These are phyloP conservation scores for Clarireedia monteithiana DNA, from an alignment of 2,329 filamentous ascomycete species.

Conservation along the genomic window DNA sequence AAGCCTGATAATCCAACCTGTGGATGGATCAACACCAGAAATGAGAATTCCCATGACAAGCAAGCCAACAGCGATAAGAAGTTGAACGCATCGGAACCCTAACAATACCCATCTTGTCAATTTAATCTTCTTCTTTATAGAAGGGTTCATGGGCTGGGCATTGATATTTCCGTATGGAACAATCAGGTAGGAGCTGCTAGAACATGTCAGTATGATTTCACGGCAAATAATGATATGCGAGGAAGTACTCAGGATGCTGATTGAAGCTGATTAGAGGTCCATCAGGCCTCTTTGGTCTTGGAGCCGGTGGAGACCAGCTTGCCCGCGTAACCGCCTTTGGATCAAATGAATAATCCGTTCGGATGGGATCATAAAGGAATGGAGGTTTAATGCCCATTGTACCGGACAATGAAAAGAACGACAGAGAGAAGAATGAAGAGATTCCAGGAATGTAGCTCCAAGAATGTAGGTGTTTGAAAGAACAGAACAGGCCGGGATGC, in stretches of 20 bases:
- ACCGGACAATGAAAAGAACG: constrained; percentile 17
- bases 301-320: constrained; percentile 54
- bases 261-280: constrained; percentile 80
- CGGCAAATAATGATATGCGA: not conserved
- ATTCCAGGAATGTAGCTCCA: constrained; percentile 12
- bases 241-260: constrained; percentile 71
- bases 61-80: constrained; percentile 62
- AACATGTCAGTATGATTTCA: not conserved
- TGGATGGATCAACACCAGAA: constrained; percentile 52
- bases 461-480: constrained; percentile 15
- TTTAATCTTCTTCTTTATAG: constrained; percentile 64
- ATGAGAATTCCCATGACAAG: constrained; percentile 73
- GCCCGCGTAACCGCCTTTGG: constrained; percentile 79
- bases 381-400: constrained; percentile 53
- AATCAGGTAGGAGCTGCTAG: constrained; percentile 46
- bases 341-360: constrained; percentile 58
- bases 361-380: constrained; percentile 59
- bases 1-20: constrained; percentile 70
- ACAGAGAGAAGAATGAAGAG: not conserved
- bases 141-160: constrained; percentile 58
- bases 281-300: constrained; percentile 53
- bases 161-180: constrained; percentile 53
- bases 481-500: constrained; percentile 16
- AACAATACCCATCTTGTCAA: constrained; percentile 63
- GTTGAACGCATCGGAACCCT: constrained; percentile 54